Evolutionary conservation across 2,329 filamentous ascomycete genomes (phyloP).

Genomic region (Fusarium anguioides): DNA sequence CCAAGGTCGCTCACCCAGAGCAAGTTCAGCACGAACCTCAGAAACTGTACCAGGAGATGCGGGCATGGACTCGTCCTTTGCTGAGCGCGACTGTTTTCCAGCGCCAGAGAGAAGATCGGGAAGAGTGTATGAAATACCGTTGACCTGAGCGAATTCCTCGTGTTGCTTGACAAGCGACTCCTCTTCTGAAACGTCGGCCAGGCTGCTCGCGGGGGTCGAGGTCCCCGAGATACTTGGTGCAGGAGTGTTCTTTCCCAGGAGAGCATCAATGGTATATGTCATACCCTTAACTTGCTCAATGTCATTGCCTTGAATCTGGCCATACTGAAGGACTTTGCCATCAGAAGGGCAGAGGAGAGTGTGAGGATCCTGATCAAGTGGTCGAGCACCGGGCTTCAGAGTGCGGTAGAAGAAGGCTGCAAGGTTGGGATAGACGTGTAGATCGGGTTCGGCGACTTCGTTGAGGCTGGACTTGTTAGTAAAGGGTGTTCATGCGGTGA

Average conservation of each 20-base stretch:
- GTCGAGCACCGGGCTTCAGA: slow-evolving; percentile 87
- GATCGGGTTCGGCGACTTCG: slow-evolving; percentile 88
- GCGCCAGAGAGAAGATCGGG: slow-evolving; percentile 87
- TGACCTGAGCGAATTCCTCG: slow-evolving; percentile 92
- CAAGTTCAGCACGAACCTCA: slow-evolving; percentile 86
- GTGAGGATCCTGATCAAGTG: slow-evolving; percentile 82
- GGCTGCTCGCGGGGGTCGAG: slow-evolving; percentile 40
- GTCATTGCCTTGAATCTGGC: slow-evolving; percentile 89
- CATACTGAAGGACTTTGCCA: slow-evolving; percentile 90
- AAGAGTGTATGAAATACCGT: slow-evolving; percentile 94
- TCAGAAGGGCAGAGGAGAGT: slow-evolving; percentile 90
- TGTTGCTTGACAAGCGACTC: slow-evolving; percentile 80
- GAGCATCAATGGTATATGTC: slow-evolving; percentile 94
- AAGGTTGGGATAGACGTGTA: slow-evolving; percentile 91
- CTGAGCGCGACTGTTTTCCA: slow-evolving; percentile 56
- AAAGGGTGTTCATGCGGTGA: neutral
- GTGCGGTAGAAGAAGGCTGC: slow-evolving; percentile 97
- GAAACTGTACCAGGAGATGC: slow-evolving; percentile 76
- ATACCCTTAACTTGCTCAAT: slow-evolving; percentile 99
- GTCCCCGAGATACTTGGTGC: slow-evolving; percentile 63
- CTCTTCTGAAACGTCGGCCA: slow-evolving; percentile 56
- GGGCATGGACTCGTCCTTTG: slow-evolving; percentile 78
- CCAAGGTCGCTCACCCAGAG: slow-evolving; percentile 76
- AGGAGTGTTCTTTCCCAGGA: slow-evolving; percentile 77
- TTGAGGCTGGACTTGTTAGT: slow-evolving; percentile 69